These are phyloP conservation scores for Erythrophleum fordii DNA, from an alignment of 306 rosid genomes.

Conservation along the genomic window DNA sequence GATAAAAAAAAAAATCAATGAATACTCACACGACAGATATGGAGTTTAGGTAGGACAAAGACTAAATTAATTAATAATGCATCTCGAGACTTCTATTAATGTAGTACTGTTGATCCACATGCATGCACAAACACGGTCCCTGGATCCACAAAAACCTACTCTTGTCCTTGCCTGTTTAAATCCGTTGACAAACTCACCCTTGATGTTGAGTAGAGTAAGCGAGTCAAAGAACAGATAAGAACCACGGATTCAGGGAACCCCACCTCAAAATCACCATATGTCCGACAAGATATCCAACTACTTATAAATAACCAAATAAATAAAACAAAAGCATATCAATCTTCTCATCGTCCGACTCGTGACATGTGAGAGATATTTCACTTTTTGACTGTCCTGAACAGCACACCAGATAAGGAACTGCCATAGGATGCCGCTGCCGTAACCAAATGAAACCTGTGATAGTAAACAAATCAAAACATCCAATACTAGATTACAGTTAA, in stretches of 20 bases:
- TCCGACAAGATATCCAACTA: not conserved
- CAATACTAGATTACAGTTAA: no score
- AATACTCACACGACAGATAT: slow-evolving; percentile 32
- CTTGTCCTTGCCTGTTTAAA: slow-evolving; percentile 44
- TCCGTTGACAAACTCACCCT: slow-evolving; percentile 37
- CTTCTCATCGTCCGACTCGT: not conserved
- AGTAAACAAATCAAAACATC: no score
- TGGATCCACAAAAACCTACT: slow-evolving; percentile 48
- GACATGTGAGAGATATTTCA: no score
- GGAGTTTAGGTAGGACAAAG: slow-evolving; percentile 49
- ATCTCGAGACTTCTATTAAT: not conserved
- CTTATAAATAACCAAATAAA: not conserved
- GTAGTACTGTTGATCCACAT: slow-evolving; percentile 38
- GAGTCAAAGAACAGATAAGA: slow-evolving; percentile 35
- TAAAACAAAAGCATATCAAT: not conserved
- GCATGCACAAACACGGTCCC: slow-evolving; percentile 20
- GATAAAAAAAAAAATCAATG: not conserved
- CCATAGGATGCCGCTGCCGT: no score
- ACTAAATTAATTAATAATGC: not conserved
- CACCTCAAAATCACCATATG: not conserved
- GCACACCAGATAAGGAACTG: no score
- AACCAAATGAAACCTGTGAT: no score
- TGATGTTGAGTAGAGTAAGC: not conserved
- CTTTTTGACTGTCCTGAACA: no score
- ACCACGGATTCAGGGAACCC: slow-evolving; percentile 36